A percentile compares a stretch with the other conserved stretches of the same genome.
Conservation (phyloP, 441 rosid genomes). For the Populus trichocarpa region DNA sequence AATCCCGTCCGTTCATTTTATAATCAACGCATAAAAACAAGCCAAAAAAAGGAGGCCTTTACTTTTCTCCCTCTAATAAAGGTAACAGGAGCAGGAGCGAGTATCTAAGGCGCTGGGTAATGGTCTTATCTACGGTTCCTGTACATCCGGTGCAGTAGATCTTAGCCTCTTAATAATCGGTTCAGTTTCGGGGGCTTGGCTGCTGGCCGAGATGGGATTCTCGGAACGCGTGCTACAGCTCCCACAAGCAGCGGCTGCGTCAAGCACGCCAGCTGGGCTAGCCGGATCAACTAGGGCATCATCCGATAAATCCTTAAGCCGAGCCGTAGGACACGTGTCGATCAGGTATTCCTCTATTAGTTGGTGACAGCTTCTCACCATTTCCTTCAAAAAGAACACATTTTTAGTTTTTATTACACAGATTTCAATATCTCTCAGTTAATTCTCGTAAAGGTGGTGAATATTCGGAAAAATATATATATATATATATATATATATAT, state of each 20-base stretch:
- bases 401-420: conserved; percentile 25
- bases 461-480: too few relatives aligned
- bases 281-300: conserved; percentile 35
- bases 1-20: conserved; percentile 5
- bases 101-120: background rate
- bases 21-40: conserved; percentile 5
- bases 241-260: conserved; percentile 52
- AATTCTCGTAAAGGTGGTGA: conserved; percentile 1
- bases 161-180: conserved; percentile 39
- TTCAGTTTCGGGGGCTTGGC: conserved; percentile 27
- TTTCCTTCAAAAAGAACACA: conserved; percentile 35
- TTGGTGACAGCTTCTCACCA: conserved; percentile 68
- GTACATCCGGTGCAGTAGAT: conserved; percentile 47
- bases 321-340: conserved; percentile 50
- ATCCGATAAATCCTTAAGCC: conserved; percentile 22
- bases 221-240: conserved; percentile 48
- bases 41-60: background rate
- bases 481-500: too few relatives aligned
- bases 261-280: conserved; percentile 64
- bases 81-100: conserved; percentile 10
- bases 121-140: conserved; percentile 39
- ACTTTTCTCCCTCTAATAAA: conserved; percentile 4
- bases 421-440: conserved; percentile 22
- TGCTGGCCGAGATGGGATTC: conserved; percentile 29
- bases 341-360: conserved; percentile 57